A percentile compares a stretch with the other conserved stretches of the same genome.
These are phyloP conservation scores for Arctostaphylos glauca DNA, from an alignment of 148 eudicot genomes.

Conservation along the genomic window DNA sequence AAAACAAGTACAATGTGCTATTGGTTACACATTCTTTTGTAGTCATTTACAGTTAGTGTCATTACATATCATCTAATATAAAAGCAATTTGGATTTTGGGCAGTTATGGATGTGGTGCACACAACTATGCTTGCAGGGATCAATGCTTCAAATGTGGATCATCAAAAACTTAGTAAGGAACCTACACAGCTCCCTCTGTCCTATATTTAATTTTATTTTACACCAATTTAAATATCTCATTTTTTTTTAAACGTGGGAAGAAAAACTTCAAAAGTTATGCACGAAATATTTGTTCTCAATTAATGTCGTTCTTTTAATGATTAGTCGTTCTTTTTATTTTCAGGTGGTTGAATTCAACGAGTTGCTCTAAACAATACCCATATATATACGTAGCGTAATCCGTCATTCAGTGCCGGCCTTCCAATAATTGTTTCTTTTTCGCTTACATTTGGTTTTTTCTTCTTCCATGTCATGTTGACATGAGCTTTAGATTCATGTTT, in stretches of 20 bases:
- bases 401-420: background rate
- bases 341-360: background rate
- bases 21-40: background rate
- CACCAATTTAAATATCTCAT: background rate
- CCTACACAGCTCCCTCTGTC: background rate
- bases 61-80: background rate
- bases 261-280: too few species aligned
- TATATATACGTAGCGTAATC: background rate
- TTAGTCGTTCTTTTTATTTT: background rate
- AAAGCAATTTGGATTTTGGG: background rate
- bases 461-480: background rate
- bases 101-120: slow-evolving; percentile 60
- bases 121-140: slow-evolving; percentile 69
- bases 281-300: background rate
- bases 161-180: slow-evolving; percentile 38
- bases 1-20: too few species aligned
- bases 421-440: background rate
- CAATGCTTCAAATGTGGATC: slow-evolving; percentile 61
- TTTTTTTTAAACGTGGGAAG: background rate
- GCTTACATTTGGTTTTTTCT: background rate
- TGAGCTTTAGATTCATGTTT: background rate
- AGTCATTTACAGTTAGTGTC: background rate
- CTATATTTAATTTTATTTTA: background rate
- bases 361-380: background rate
- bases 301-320: background rate